Percentiles rank a stretch among this genome's conserved stretches.
These are phyloP conservation scores for Geoglossum cookeanum DNA, from an alignment of 2,329 filamentous ascomycete genomes.

Conservation along the genomic window DNA sequence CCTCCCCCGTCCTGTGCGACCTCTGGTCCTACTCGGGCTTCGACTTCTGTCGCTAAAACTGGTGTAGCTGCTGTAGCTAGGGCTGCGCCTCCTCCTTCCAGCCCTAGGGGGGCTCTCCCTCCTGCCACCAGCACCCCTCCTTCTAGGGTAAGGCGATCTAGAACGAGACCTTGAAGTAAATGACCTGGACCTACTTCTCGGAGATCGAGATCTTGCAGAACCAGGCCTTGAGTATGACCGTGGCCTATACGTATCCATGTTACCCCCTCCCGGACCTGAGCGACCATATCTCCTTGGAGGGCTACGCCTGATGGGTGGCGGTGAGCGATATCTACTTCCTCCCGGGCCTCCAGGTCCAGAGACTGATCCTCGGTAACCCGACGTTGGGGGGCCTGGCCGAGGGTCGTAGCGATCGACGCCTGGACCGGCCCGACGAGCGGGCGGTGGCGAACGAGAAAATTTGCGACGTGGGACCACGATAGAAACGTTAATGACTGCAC, in stretches of 20 bases:
- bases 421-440: conserved; percentile 43
- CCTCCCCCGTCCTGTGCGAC: neutral
- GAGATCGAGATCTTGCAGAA: conserved; percentile 21
- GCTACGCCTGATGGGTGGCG: conserved; percentile 10
- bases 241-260: conserved; percentile 41
- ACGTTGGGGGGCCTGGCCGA: conserved; percentile 16
- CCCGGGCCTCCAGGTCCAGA: conserved; percentile 11
- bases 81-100: conserved; percentile 32
- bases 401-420: conserved; percentile 30
- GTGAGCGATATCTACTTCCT: conserved; percentile 21
- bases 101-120: conserved; percentile 16
- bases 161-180: conserved; percentile 32
- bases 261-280: conserved; percentile 18
- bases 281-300: conserved; percentile 6
- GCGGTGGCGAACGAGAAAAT: conserved; percentile 62
- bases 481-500: conserved; percentile 63
- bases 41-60: conserved; percentile 31
- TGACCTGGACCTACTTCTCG: conserved; percentile 28
- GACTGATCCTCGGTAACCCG: conserved; percentile 8
- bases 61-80: conserved; percentile 43
- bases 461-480: conserved; percentile 72
- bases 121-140: conserved; percentile 18
- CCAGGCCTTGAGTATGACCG: conserved; percentile 27
- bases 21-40: conserved; percentile 14
- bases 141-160: conserved; percentile 21